Conservation (phyloP, 2,329 filamentous ascomycete genomes). For the Knufia fluminis region DNA sequence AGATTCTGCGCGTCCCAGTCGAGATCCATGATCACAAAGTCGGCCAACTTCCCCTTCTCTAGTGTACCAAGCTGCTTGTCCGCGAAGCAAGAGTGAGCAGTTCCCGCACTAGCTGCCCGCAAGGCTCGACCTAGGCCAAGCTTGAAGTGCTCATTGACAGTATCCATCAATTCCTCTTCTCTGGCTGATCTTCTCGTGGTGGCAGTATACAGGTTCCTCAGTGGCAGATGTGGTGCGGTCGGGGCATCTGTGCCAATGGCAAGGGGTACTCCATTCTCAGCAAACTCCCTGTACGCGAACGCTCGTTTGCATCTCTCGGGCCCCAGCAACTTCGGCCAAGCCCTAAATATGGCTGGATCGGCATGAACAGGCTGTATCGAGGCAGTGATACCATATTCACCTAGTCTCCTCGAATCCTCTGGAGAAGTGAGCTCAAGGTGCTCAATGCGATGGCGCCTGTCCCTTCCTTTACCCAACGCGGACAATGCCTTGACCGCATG, state of each 20-base stretch:
- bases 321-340: slow-evolving; percentile 40
- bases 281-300: slow-evolving; percentile 44
- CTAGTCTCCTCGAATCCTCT: slow-evolving; percentile 39
- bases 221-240: slow-evolving; percentile 37
- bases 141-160: slow-evolving; percentile 37
- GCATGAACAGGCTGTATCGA: slow-evolving; percentile 33
- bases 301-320: slow-evolving; percentile 37
- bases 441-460: slow-evolving; percentile 42
- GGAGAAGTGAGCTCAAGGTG: slow-evolving; percentile 42
- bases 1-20: slow-evolving; percentile 33
- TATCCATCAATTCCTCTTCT: slow-evolving; percentile 30
- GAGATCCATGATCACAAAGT: slow-evolving; percentile 31
- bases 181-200: slow-evolving; percentile 39
- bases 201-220: slow-evolving; percentile 42
- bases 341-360: slow-evolving; percentile 38
- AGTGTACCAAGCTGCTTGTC: slow-evolving; percentile 36
- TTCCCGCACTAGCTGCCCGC: slow-evolving; percentile 35
- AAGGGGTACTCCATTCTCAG: slow-evolving; percentile 36
- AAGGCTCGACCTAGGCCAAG: slow-evolving; percentile 36
- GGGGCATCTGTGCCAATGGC: slow-evolving; percentile 43
- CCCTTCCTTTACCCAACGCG: slow-evolving; percentile 21
- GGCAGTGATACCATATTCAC: slow-evolving; percentile 37
- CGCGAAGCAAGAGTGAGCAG: slow-evolving; percentile 37
- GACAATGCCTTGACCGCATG: slow-evolving; percentile 40
- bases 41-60: slow-evolving; percentile 33